Evolutionary conservation across 495 filamentous ascomycete species (phyloP), one percentile per base, ranked within the genome.

Genomic region (Lophiostoma macrostomum): DNA sequence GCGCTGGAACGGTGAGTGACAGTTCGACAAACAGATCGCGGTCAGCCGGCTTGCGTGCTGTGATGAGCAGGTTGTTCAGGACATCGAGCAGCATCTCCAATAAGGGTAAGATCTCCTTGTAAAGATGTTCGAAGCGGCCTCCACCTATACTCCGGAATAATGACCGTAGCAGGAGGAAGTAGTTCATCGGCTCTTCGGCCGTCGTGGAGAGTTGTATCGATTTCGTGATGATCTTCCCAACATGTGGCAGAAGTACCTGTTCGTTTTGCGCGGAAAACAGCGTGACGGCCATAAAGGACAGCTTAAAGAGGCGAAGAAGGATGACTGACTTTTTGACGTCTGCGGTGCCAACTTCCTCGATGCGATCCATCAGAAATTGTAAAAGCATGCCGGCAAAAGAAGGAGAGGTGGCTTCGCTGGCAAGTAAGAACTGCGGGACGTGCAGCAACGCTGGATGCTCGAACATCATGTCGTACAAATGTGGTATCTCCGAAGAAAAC

Each of bases 251-350:
- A 13, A 99, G 74, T 2, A 99, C 91, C 64, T 88, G 86, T 67
- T 99, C 94, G 63, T 99, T 99, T 66, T 96, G 90, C 8, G 79
- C 76, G 0, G 89, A 90, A 67, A 99, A 99, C 8, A 99, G 72
- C 0, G 94, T 97, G 23, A 99, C 94, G 0, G 94, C 94, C 94
- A 99, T 99, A 73, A 99, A 99, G 4, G 90, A 95, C 36, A 99
- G 76, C 72, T 99, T 99, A 76, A 99, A 99, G 43, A 99, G 83
- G 36, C 94, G 82, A 13, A 99, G 75, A 8, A 99, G 74, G 45
- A 97, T 93, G 40, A 90, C 90, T 0, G 91, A 90, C 69, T 88
- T 91, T 50, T 86, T 87, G 40, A 88, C 85, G 66, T 97, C 88
- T 11, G 84, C 84, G 0, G 89, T 94, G 29, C 94, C 94, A 34